These are phyloP conservation scores for Triadica sebifera DNA, from an alignment of 345 rosid genomes.

Conservation along the genomic window DNA sequence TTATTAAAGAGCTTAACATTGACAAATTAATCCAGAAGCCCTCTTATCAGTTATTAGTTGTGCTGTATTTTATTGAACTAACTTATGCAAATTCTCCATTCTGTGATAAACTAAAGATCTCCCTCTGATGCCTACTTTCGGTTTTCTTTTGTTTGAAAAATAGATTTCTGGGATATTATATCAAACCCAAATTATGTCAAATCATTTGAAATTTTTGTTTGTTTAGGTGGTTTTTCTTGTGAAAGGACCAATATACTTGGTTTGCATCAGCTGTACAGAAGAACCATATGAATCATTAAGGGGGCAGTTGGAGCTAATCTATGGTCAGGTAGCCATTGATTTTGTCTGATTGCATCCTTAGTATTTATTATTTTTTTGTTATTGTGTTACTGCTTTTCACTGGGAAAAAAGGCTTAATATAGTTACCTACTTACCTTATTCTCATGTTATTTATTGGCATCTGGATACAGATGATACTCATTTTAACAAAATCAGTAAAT, in stretches of 20 bases:
- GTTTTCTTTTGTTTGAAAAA: constrained; percentile 10
- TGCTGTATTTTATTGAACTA: constrained; percentile 1
- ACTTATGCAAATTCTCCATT: neutral
- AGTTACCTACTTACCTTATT: constrained; percentile 4
- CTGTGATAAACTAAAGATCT: neutral
- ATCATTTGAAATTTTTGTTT: neutral
- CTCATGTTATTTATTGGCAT: constrained; percentile 21
- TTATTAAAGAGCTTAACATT: neutral
- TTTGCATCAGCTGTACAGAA: constrained; percentile 96
- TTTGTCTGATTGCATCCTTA: neutral
- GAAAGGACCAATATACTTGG: constrained; percentile 96
- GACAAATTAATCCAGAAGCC: neutral
- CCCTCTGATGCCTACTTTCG: neutral
- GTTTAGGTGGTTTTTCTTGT: constrained; percentile 91
- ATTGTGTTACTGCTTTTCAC: neutral
- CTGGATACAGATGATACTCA: constrained; percentile 87
- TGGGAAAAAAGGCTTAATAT: constrained; percentile 1
- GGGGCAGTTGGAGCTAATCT: constrained; percentile 90
- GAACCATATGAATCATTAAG: constrained; percentile 84
- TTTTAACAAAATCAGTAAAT: constrained; percentile 88
- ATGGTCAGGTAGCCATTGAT: constrained; percentile 74
- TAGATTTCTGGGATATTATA: neutral
- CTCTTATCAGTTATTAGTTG: neutral
- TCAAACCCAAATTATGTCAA: neutral
- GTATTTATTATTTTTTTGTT: neutral